Percentiles rank a stretch among this genome's conserved stretches.
phyloP scores from a whole-genome alignment of 495 filamentous ascomycete species.

The Chlorociboria aeruginascens region DNA sequence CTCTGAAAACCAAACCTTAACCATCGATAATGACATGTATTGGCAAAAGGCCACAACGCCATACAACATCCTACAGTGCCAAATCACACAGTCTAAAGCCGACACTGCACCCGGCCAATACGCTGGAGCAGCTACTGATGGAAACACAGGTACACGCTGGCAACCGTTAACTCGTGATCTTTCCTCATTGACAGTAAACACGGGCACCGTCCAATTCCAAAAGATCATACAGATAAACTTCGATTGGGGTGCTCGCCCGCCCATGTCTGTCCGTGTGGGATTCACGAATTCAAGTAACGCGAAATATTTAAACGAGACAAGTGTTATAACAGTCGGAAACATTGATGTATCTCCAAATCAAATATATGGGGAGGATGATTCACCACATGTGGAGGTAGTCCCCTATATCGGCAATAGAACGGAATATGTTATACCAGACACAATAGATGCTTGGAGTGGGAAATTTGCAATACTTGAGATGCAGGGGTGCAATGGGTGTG shows the following conservation, averaged over 20 bases:
- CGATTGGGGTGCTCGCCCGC: slow-evolving; percentile 54
- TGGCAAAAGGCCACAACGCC: slow-evolving; percentile 30
- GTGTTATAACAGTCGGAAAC: no score
- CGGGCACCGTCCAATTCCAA: slow-evolving; percentile 19
- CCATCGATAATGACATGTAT: slow-evolving; percentile 41
- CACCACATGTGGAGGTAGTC: neutral
- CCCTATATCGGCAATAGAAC: slow-evolving; percentile 1
- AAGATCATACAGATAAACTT: slow-evolving; percentile 43
- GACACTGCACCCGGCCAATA: slow-evolving; percentile 51
- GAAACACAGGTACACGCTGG: slow-evolving; percentile 56
- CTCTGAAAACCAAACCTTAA: slow-evolving; percentile 32
- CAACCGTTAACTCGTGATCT: slow-evolving; percentile 41
- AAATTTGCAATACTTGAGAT: slow-evolving; percentile 30
- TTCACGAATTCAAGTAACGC: slow-evolving; percentile 32
- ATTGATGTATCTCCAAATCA: no score
- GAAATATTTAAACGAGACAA: no score
- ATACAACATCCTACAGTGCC: slow-evolving; percentile 57
- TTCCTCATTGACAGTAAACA: slow-evolving; percentile 33
- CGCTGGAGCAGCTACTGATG: slow-evolving; percentile 56
- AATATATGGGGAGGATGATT: neutral
- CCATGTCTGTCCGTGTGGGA: slow-evolving; percentile 39
- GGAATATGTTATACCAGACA: neutral
- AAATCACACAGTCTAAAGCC: slow-evolving; percentile 33
- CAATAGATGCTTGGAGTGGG: slow-evolving; percentile 14
- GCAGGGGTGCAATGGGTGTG: slow-evolving; percentile 23